Evolutionary conservation across 345 rosid genomes (phyloP).

Genomic region (Balakata baccata): DNA sequence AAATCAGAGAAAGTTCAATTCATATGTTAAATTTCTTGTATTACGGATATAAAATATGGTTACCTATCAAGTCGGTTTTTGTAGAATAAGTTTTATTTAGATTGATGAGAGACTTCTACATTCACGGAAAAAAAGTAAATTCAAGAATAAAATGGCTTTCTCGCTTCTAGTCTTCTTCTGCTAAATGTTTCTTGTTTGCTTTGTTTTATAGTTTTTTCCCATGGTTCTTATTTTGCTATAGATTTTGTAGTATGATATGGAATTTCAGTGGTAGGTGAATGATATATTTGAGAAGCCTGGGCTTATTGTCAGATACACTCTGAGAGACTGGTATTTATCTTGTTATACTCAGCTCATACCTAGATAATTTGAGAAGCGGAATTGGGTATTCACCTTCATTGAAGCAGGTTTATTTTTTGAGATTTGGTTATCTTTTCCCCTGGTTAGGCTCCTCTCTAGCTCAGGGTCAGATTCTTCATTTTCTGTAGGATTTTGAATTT

Average conservation of each 20-base stretch:
- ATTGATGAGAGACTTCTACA: slow-evolving; percentile 28
- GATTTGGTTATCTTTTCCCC: slow-evolving; percentile 8
- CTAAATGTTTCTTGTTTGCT: background rate
- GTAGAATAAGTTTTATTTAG: slow-evolving; percentile 36
- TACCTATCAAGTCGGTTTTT: slow-evolving; percentile 32
- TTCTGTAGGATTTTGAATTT: slow-evolving; percentile 12
- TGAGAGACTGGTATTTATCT: slow-evolving; percentile 29
- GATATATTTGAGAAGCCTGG: slow-evolving; percentile 4
- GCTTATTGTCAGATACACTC: slow-evolving; percentile 5
- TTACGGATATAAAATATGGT: slow-evolving; percentile 23
- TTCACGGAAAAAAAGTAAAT: slow-evolving; percentile 14
- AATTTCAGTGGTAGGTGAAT: slow-evolving; percentile 1
- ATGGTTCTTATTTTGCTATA: background rate
- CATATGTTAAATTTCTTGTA: slow-evolving; percentile 40
- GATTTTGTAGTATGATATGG: slow-evolving; percentile 1
- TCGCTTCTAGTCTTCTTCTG: slow-evolving; percentile 10
- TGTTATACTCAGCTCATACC: slow-evolving; percentile 43
- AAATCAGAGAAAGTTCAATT: slow-evolving; percentile 34
- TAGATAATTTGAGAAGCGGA: slow-evolving; percentile 33
- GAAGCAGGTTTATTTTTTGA: slow-evolving; percentile 20
- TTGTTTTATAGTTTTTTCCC: background rate
- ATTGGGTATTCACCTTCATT: slow-evolving; percentile 20
- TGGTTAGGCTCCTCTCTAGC: background rate
- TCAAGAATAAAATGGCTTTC: slow-evolving; percentile 30
- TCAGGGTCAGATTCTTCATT: slow-evolving; percentile 16